Base-by-base conservation (phyloP, 495 filamentous ascomycete genomes). In the Baudoinia panamericana region DNA sequence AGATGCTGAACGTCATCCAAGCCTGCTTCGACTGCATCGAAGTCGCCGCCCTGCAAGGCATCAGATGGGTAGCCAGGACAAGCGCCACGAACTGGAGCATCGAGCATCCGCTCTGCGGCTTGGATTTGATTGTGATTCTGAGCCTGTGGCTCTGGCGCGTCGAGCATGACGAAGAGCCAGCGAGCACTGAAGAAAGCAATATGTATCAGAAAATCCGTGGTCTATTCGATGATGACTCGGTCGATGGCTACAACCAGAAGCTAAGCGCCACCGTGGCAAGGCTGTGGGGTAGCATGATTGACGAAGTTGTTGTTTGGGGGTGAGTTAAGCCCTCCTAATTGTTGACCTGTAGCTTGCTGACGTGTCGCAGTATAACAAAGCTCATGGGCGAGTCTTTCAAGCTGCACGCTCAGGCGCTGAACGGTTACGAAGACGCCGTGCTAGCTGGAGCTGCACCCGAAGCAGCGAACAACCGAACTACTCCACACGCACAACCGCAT, bases 301-400 rank as follows among this genome's bases (percentile, higher is more conserved):
- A 96, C 61, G 92, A 94, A 61, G 90, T 95, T 46, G 88, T 95
- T 51, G 90, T 97, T 42, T 97, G 90, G 90, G 90, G 90, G 79
- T 82, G 72, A 67, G 78, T 70, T 23, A 39, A 43, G 10, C 30
- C 37, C 28, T 17, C 20, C 18, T n/a, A n/a, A n/a, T n/a, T n/a
- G n/a, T n/a, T n/a, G n/a, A n/a, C n/a, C n/a, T 25, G 26, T 39
- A 39, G 32, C 48, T 32, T 36, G 50, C 80, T 78, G 68, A 78
- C 61, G 30, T 33, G 8, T 54, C 7, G 30, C 45, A 97, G 90
- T 46, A 94, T 97, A 58, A 95, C 88, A 52, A 84, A 90, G 58
- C 71, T 96, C 24, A 92, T 97, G 82, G 90, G 90, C 57, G 92
- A 96, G 59, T 86, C 90, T 33, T 97, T 96, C 75, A 86, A 90